phyloP scores from a whole-genome alignment of 1,139 yeast genomes.

The Casaregolazyma lundiana region DNA sequence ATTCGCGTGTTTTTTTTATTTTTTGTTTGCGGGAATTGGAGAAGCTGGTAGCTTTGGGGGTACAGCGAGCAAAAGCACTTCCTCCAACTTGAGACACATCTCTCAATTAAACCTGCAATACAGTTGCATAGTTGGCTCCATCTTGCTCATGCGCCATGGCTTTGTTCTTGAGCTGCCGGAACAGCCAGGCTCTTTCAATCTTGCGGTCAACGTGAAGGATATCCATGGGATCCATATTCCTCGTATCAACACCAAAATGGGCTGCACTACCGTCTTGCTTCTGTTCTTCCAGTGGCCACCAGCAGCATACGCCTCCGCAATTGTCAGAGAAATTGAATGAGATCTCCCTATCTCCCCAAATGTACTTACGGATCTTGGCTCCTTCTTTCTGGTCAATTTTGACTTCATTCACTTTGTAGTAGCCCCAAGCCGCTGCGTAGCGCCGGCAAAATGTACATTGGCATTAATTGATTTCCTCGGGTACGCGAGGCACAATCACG shows the following conservation, averaged over 20 bases:
- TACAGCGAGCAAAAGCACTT: too few relatives aligned
- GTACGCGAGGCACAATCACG: neutral
- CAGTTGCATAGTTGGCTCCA: too few relatives aligned
- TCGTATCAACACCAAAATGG: neutral
- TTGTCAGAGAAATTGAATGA: neutral
- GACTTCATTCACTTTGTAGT: neutral
- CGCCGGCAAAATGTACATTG: neutral
- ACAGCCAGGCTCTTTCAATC: too few relatives aligned
- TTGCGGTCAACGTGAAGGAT: too few relatives aligned
- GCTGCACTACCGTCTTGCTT: neutral
- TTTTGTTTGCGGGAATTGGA: too few relatives aligned
- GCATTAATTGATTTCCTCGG: neutral
- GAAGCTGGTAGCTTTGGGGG: too few relatives aligned
- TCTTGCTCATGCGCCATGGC: too few relatives aligned
- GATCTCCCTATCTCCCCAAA: neutral
- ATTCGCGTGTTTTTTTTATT: too few relatives aligned
- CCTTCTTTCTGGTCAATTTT: neutral
- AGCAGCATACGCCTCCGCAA: neutral
- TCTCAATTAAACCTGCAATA: too few relatives aligned
- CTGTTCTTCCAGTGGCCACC: neutral
- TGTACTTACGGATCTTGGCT: neutral
- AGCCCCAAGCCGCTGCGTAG: neutral
- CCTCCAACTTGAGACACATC: too few relatives aligned
- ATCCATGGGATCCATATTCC: conserved; percentile 4
- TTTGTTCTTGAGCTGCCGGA: too few relatives aligned